Evolutionary conservation across 2,329 filamentous ascomycete species (phyloP), one percentile per base, ranked within the genome.

Genomic region (Claviceps africana): DNA sequence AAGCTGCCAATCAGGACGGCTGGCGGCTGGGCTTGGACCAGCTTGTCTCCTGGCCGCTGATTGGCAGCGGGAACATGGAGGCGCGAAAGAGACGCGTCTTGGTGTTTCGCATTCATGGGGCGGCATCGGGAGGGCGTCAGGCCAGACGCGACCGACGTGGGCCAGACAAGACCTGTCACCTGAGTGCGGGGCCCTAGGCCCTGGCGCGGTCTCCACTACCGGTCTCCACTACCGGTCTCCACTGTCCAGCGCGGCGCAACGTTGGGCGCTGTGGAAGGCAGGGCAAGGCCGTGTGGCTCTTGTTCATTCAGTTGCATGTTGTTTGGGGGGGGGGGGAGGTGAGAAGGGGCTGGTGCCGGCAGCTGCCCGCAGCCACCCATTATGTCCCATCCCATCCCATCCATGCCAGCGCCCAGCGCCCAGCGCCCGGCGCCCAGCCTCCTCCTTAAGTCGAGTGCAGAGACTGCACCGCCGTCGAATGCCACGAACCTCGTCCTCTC

Each of bases 261-360:
- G 40, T 25, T 25, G 22, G 13, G 40, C 21, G 15, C 9, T 17
- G 25, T 30, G 25, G 44, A 47, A 47, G 33, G 45, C 30, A 47
- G 47, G 44, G n/a, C n/a, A n/a, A n/a, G n/a, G n/a, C n/a, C n/a
- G n/a, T n/a, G n/a, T n/a, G n/a, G n/a, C n/a, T n/a, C n/a, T n/a
- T n/a, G n/a, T n/a, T n/a, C n/a, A n/a, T n/a, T n/a, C n/a, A n/a
- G n/a, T n/a, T n/a, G n/a, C n/a, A n/a, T n/a, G n/a, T n/a, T n/a
- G n/a, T n/a, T n/a, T n/a, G n/a, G n/a, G n/a, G n/a, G n/a, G n/a
- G n/a, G n/a, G n/a, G n/a, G n/a, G n/a, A n/a, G n/a, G n/a, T n/a
- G n/a, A n/a, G n/a, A n/a, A n/a, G 48, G 56, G 59, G 59, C 52
- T 58, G 58, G 58, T 56, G 52, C 51, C 42, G 28, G 50, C 50